Conservation (phyloP, 1,139 yeast genomes). For the Arxiozyma heterogenica region DNA sequence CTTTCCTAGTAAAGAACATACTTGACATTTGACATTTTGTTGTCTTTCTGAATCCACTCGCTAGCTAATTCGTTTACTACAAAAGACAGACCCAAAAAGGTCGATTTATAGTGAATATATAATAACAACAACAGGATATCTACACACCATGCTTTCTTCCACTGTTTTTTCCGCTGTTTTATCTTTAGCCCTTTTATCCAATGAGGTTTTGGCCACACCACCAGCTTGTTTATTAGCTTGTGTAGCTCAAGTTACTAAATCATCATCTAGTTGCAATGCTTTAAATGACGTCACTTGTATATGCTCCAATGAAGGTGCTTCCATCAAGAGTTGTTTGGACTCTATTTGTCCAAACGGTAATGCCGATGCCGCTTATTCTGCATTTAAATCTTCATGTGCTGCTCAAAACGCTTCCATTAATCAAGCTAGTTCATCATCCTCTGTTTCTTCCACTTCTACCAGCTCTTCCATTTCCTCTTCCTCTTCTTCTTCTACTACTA, state of each 20-base stretch:
- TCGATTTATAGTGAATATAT: background rate
- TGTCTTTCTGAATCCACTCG: background rate
- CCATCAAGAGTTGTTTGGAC: constrained; percentile 52
- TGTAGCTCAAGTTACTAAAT: constrained; percentile 58
- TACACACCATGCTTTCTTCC: constrained; percentile 29
- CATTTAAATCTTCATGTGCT: constrained; percentile 48
- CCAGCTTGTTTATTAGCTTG: constrained; percentile 89
- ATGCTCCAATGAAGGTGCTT: constrained; percentile 44
- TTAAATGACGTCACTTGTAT: constrained; percentile 53
- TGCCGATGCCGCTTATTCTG: constrained; percentile 46
- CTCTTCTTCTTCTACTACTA: constrained; percentile 15
- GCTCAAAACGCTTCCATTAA: constrained; percentile 34
- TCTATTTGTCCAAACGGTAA: constrained; percentile 56
- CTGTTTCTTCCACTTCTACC: constrained; percentile 22
- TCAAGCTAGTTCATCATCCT: constrained; percentile 28
- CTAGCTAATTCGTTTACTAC: background rate
- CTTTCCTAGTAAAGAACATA: background rate
- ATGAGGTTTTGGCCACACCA: constrained; percentile 57
- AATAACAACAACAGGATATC: background rate
- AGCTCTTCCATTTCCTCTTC: constrained; percentile 13
- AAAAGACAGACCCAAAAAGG: background rate
- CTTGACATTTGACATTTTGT: background rate
- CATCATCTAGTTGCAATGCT: constrained; percentile 45
- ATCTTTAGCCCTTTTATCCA: constrained; percentile 43
- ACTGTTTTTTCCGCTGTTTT: constrained; percentile 38